Evolutionary conservation across 352 stramenopile genomes (phyloP).

Genomic region (Phytophthora hybrid): DNA sequence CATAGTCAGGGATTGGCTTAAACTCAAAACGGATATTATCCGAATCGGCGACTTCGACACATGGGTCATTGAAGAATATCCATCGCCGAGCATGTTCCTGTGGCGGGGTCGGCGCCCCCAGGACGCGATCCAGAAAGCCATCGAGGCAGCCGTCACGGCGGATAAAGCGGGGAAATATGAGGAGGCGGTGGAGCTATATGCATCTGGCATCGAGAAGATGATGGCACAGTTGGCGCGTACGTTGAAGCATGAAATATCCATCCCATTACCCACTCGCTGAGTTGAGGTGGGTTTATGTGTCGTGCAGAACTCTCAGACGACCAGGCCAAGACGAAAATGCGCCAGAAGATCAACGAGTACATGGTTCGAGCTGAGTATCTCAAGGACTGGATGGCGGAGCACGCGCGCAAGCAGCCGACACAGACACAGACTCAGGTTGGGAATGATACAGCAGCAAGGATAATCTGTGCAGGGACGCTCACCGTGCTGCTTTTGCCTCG

Average conservation of each 20-base stretch:
- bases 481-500: neutral
- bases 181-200: constrained; percentile 76
- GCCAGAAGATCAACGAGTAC: constrained; percentile 78
- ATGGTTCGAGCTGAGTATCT: constrained; percentile 81
- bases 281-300: neutral
- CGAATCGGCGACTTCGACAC: constrained; percentile 21
- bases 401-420: constrained; percentile 22
- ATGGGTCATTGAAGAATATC: no score
- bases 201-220: constrained; percentile 78
- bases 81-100: constrained; percentile 50
- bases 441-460: neutral
- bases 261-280: neutral
- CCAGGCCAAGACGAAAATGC: constrained; percentile 39
- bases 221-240: constrained; percentile 67
- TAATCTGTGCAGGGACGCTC: neutral
- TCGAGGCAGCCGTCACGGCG: constrained; percentile 64
- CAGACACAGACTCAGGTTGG: constrained; percentile 27
- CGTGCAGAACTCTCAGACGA: constrained; percentile 51
- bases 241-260: constrained; percentile 20
- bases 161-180: constrained; percentile 58
- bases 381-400: constrained; percentile 50
- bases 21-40: constrained; percentile 5
- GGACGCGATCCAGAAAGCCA: constrained; percentile 55
- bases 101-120: constrained; percentile 44
- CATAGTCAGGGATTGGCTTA: neutral